These are phyloP conservation scores for Kodamaea nitidulidarum DNA, from an alignment of 805 yeast genomes.

Conservation along the genomic window DNA sequence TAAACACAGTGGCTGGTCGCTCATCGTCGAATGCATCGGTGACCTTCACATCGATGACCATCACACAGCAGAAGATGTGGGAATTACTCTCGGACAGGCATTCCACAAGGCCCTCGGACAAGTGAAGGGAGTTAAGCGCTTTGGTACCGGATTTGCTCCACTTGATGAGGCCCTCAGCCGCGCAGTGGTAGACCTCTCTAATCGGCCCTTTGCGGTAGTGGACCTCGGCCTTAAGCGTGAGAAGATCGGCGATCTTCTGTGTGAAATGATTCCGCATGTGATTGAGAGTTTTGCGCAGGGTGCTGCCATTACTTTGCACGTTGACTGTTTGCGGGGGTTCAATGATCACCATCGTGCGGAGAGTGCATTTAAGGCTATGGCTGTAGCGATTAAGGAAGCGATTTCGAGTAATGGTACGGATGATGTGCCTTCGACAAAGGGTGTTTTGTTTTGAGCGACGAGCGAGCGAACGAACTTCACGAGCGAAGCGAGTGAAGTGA, in stretches of 20 bases:
- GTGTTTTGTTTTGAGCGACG: slow-evolving; percentile 64
- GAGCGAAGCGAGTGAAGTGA: too few species aligned
- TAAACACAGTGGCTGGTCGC: slow-evolving; percentile 95
- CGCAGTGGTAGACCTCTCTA: slow-evolving; percentile 93
- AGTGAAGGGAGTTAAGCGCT: slow-evolving; percentile 85
- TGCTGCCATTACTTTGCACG: slow-evolving; percentile 88
- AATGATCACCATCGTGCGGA: slow-evolving; percentile 97
- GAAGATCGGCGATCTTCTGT: slow-evolving; percentile 83
- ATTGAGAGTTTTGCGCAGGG: slow-evolving; percentile 90
- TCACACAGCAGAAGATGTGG: slow-evolving; percentile 94
- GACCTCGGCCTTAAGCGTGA: slow-evolving; percentile 90
- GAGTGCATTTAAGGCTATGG: slow-evolving; percentile 93
- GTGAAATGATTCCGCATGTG: slow-evolving; percentile 98
- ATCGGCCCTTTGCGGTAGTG: slow-evolving; percentile 86
- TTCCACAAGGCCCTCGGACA: slow-evolving; percentile 88
- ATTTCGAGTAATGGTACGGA: slow-evolving; percentile 75
- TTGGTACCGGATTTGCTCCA: slow-evolving; percentile 92
- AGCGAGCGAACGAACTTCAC: too few species aligned
- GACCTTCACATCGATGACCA: slow-evolving; percentile 96
- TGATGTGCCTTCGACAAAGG: slow-evolving; percentile 95
- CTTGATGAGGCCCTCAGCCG: slow-evolving; percentile 93
- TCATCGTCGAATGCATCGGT: slow-evolving; percentile 85
- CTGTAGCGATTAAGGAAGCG: slow-evolving; percentile 87
- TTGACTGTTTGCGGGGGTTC: slow-evolving; percentile 87
- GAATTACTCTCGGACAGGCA: slow-evolving; percentile 85